Evolutionary conservation across 2,329 filamentous ascomycete genomes (phyloP).

Genomic region (Rutstroemia sydowiana): DNA sequence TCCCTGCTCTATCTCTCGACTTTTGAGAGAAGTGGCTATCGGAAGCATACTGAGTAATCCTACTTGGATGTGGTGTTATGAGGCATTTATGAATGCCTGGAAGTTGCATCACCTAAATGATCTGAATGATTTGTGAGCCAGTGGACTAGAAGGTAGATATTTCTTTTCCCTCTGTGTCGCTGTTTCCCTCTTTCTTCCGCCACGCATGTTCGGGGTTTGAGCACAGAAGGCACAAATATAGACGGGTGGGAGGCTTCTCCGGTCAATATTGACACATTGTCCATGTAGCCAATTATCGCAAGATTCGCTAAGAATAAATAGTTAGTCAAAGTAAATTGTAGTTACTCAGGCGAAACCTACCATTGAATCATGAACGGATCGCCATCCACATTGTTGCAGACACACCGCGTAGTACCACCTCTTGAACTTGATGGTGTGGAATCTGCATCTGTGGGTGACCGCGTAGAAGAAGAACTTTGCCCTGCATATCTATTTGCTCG

Average conservation of each 20-base stretch:
- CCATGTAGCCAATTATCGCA: slow-evolving; percentile 61
- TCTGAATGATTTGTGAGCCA: slow-evolving; percentile 38
- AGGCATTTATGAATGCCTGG: background rate
- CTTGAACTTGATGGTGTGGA: slow-evolving; percentile 36
- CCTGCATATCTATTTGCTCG: slow-evolving; percentile 18
- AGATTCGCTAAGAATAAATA: slow-evolving; percentile 36
- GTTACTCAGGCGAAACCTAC: slow-evolving; percentile 34
- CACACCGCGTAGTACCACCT: slow-evolving; percentile 42
- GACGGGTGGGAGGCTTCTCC: slow-evolving; percentile 47
- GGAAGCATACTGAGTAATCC: background rate
- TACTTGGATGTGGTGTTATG: no score
- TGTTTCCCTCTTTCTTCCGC: slow-evolving; percentile 39
- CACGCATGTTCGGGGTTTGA: slow-evolving; percentile 48
- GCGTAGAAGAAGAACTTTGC: slow-evolving; percentile 37
- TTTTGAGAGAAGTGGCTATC: no score
- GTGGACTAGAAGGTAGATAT: slow-evolving; percentile 32
- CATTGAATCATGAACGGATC: slow-evolving; percentile 56
- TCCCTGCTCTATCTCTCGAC: no score
- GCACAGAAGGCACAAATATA: slow-evolving; percentile 60
- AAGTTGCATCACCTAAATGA: slow-evolving; percentile 33
- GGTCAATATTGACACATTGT: slow-evolving; percentile 53
- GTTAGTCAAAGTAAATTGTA: slow-evolving; percentile 11
- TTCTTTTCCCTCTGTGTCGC: slow-evolving; percentile 11
- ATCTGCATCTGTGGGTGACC: slow-evolving; percentile 43
- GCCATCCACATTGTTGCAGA: slow-evolving; percentile 40